Evolutionary conservation across 306 rosid genomes (phyloP), one percentile per base, ranked within the genome.

Genomic region (Psophocarpus tetragonolobus): DNA sequence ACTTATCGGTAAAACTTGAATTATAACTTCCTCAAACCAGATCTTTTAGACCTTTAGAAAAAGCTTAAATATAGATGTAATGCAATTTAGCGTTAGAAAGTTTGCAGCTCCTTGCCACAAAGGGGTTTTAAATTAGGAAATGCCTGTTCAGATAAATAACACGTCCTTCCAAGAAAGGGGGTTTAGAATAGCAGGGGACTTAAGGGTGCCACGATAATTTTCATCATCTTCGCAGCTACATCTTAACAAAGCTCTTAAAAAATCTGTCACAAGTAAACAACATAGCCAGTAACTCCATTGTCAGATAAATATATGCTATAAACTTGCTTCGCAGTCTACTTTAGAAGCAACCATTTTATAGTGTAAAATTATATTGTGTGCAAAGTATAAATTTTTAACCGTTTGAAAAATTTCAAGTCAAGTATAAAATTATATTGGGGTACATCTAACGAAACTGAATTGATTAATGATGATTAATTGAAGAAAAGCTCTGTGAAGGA

Each of bases 251-350:
- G 84, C 72, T 54, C 80, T n/a, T 48, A 24, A 27, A 62, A 76
- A 68, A 72, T 76, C 90, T 87, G 87, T 69, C 76, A 84, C 44
- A 35, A 27, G 26, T 3, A 84, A 63, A 57, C 29, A 75, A 10
- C 5, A 45, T 2, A 57, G 32, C 23, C 48, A 44, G 10, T n/a
- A 42, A 73, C 54, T 15, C 11, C 23, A 71, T 63, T 54, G 50
- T 11, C 45, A 56, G 44, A 66, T 11, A 54, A 14, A 2, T 26
- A 30, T 20, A 41, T 29, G 23, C 1, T 26, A 47, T 18, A 29
- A 51, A 54, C 27, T 17, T 24, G 20, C 23, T 56, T 71, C 24
- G 11, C 15, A 4, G 27, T 18, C 17, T 45, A 42, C 38, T 3
- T 27, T 42, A 39, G 48, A 67, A 53, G 48, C 53, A 53, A 18